Percentiles rank a stretch among this genome's conserved stretches.
Conservation (phyloP, 352 stramenopile species). For the Thraustochytrium sp. region DNA sequence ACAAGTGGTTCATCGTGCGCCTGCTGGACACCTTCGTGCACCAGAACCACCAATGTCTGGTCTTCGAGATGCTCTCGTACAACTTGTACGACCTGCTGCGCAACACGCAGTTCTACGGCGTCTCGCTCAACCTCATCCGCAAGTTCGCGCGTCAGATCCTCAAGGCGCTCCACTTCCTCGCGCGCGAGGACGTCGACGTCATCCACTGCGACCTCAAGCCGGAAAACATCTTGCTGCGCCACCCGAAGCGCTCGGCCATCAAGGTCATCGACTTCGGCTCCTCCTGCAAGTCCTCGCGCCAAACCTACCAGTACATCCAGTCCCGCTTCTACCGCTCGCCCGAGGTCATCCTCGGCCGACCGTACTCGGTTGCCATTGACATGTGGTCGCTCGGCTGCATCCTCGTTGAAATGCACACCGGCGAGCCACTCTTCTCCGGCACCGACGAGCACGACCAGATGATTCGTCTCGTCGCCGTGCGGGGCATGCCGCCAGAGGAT, state of each 20-base stretch:
- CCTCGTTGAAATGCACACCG: slow-evolving; percentile 96
- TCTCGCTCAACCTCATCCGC: slow-evolving; percentile 78
- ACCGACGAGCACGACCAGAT: slow-evolving; percentile 93
- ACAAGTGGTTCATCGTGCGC: slow-evolving; percentile 70
- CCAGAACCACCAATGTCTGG: slow-evolving; percentile 87
- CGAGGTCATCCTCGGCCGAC: slow-evolving; percentile 89
- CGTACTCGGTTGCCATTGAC: slow-evolving; percentile 93
- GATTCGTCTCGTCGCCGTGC: slow-evolving; percentile 83
- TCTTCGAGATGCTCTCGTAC: slow-evolving; percentile 88
- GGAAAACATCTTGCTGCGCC: slow-evolving; percentile 89
- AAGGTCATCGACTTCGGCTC: slow-evolving; percentile 99
- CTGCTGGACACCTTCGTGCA: slow-evolving; percentile 88
- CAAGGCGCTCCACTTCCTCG: slow-evolving; percentile 65
- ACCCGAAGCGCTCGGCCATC: slow-evolving; percentile 86
- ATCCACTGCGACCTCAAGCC: slow-evolving; percentile 97
- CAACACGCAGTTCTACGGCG: slow-evolving; percentile 85
- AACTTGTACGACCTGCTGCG: slow-evolving; percentile 96
- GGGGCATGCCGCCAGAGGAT: slow-evolving; percentile 78
- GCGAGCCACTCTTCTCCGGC: slow-evolving; percentile 92
- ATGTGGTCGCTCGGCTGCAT: slow-evolving; percentile 99
- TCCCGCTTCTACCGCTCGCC: slow-evolving; percentile 94
- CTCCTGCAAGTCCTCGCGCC: slow-evolving; percentile 81
- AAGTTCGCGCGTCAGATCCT: slow-evolving; percentile 78
- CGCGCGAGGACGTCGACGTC: slow-evolving; percentile 68
- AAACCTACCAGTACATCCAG: slow-evolving; percentile 94